A percentile compares a stretch with the other conserved stretches of the same genome.
phyloP scores from a whole-genome alignment of 148 eudicot genomes.

The Vaccinium macrocarpon region DNA sequence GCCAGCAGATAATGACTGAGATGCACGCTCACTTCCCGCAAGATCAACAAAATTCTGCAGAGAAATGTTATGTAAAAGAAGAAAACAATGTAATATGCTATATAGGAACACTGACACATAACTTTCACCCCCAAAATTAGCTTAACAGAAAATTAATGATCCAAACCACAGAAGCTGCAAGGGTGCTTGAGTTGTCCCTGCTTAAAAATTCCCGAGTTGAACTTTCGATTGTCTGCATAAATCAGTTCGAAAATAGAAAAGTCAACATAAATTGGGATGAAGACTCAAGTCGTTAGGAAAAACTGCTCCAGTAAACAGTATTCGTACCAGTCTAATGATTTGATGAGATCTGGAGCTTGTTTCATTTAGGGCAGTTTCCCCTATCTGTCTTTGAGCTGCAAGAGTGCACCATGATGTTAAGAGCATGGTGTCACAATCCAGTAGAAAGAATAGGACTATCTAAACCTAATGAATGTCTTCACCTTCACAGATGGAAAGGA shows the following conservation, averaged over 20 bases:
- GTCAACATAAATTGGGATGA: not conserved
- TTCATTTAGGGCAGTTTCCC: constrained; percentile 85
- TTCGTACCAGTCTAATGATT: constrained; percentile 83
- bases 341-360: constrained; percentile 97
- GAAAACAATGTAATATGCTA: not conserved
- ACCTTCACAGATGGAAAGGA: constrained; percentile 90
- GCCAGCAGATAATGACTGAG: constrained; percentile 89
- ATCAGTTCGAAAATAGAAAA: not conserved
- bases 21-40: constrained; percentile 99
- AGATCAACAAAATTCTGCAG: constrained; percentile 92
- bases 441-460: not conserved
- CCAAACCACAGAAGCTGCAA: constrained; percentile 86
- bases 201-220: constrained; percentile 55
- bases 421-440: constrained; percentile 4
- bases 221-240: constrained; percentile 88
- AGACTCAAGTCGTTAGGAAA: constrained; percentile 5
- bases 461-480: constrained; percentile 12
- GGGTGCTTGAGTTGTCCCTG: constrained; percentile 62
- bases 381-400: constrained; percentile 97
- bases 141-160: constrained; percentile 8
- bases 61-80: constrained; percentile 4
- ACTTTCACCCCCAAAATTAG: constrained; percentile 16
- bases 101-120: not conserved
- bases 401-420: constrained; percentile 12
- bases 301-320: not conserved